A percentile compares a stretch with the other conserved stretches of the same genome.
phyloP scores from a whole-genome alignment of 2,329 filamentous ascomycete species.

The Fusarium annulatum region DNA sequence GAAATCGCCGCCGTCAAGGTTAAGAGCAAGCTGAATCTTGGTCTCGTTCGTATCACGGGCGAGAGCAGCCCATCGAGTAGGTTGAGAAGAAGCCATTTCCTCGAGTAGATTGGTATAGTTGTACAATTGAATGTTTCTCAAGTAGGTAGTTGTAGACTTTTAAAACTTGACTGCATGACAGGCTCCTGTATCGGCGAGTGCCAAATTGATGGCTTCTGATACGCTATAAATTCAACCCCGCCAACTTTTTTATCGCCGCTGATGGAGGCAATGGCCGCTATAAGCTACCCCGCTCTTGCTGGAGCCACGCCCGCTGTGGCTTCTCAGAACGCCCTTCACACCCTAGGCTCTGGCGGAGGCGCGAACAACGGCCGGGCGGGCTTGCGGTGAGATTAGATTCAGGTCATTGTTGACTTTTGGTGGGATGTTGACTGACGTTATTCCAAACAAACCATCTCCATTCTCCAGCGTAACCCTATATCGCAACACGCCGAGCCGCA shows the following conservation, averaged over 20 bases:
- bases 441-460: conserved; percentile 33
- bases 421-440: conserved; percentile 34
- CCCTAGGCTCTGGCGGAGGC: conserved; percentile 25
- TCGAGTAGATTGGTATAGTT: conserved; percentile 25
- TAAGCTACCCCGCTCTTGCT: conserved; percentile 48
- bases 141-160: conserved; percentile 3
- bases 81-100: conserved; percentile 43
- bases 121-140: neutral
- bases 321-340: conserved; percentile 34
- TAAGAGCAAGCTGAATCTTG: conserved; percentile 92
- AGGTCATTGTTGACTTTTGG: conserved; percentile 38
- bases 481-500: conserved; percentile 2
- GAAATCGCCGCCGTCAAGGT: conserved; percentile 89
- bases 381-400: conserved; percentile 19
- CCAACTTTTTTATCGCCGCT: conserved; percentile 35
- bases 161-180: conserved; percentile 23
- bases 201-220: conserved; percentile 44
- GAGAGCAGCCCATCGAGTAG: conserved; percentile 77
- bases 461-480: neutral
- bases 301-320: conserved; percentile 40
- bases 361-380: conserved; percentile 5
- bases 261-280: conserved; percentile 20
- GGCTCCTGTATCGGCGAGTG: conserved; percentile 47
- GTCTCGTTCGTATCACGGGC: conserved; percentile 97
- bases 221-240: conserved; percentile 29